Evolutionary conservation across 2,329 filamentous ascomycete species (phyloP), one percentile per base, ranked within the genome.

Genomic region (Colletotrichum liaoningense): DNA sequence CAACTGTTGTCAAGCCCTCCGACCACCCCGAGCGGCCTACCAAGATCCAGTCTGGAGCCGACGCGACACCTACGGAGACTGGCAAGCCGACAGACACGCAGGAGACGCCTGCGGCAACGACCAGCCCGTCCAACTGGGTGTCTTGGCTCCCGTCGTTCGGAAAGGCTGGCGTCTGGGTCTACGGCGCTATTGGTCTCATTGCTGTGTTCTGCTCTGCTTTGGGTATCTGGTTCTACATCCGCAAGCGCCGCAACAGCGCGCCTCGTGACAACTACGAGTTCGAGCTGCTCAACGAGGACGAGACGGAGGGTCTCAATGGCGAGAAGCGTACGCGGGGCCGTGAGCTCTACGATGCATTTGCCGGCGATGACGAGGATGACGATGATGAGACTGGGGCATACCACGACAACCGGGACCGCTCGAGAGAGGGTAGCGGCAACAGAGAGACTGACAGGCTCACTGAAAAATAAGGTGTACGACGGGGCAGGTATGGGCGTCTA

Each of bases 261-360:
- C 88, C 92, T 4, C 91, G 94, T 63, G 94, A 96, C 78, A 92
- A 93, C 80, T 98, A 98, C 82, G 96, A 98, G 78, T 99, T 99
- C 77, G 95, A 98, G 83, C 92, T 98, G 75, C 88, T 99, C 60
- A 93, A 97, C 78, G 93, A 95, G 69, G 93, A 95, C 24, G 95
- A 97, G 77, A 86, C 88, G 19, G 87, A 92, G 77, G 87, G 88
- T 33, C 81, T 91, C 4, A 86, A 85, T 66, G 84, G 81, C 63
- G 86, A 86, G 81, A 88, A 84, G 84, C 87, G 89, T 76, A 87
- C 88, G 64, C 83, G 94, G 24, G 97, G 95, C 2, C 95, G 96
- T 33, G 96, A 98, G 85, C 85, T 99, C 57, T 99, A 99, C 81
- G 97, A 99, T 86, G 97, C 97, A 5, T 99, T 99, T 87, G 97